phyloP scores from a whole-genome alignment of 2,329 filamentous ascomycete species.

The Penicillium sp. region DNA sequence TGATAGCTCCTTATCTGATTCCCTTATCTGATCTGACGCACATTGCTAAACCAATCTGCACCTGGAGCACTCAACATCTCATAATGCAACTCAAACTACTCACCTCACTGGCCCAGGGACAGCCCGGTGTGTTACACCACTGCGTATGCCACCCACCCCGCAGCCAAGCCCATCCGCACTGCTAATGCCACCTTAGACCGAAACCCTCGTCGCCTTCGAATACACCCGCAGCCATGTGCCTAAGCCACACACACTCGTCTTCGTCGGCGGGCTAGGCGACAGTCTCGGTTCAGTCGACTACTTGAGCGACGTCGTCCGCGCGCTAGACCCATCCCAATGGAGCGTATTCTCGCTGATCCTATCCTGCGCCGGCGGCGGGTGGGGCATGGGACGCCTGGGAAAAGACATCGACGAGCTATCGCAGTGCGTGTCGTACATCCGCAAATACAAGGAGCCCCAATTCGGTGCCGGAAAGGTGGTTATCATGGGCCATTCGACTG shows the following conservation, averaged over 20 bases:
- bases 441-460: slow-evolving; percentile 29
- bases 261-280: slow-evolving; percentile 58
- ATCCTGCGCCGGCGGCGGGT: slow-evolving; percentile 52
- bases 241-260: slow-evolving; percentile 51
- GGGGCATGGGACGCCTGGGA: slow-evolving; percentile 52
- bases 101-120: slow-evolving; percentile 16
- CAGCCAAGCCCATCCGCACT: background rate
- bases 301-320: slow-evolving; percentile 46
- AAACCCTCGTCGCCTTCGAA: slow-evolving; percentile 40
- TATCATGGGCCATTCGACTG: slow-evolving; percentile 66
- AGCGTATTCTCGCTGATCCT: slow-evolving; percentile 50
- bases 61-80: background rate
- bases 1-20: slow-evolving; percentile 20
- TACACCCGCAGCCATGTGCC: slow-evolving; percentile 26
- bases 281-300: slow-evolving; percentile 55
- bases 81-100: slow-evolving; percentile 21
- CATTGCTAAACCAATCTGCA: slow-evolving; percentile 1
- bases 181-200: slow-evolving; percentile 25
- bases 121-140: slow-evolving; percentile 23
- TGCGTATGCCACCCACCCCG: slow-evolving; percentile 12
- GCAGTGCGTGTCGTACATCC: slow-evolving; percentile 51
- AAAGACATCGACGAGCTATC: slow-evolving; percentile 54
- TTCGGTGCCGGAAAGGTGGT: slow-evolving; percentile 51
- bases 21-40: slow-evolving; percentile 24
- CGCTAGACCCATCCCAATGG: slow-evolving; percentile 50